phyloP scores from a whole-genome alignment of 75 land plant genomes.

The Larix kaempferi region DNA sequence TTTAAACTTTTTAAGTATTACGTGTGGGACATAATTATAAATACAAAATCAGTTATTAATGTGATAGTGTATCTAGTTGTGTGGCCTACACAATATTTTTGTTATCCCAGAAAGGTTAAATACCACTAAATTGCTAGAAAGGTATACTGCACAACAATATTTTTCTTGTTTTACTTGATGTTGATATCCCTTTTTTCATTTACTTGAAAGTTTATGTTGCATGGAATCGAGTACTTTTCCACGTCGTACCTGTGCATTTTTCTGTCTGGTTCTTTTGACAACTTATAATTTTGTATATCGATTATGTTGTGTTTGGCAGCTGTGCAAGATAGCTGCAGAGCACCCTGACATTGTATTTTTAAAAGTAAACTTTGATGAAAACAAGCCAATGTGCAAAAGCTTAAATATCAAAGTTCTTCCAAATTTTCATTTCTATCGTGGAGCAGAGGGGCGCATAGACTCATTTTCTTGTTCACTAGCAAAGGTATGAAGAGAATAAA shows the following conservation, averaged over 20 bases:
- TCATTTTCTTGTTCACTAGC: constrained; percentile 89
- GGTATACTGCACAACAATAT: neutral
- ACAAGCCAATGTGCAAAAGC: constrained; percentile 94
- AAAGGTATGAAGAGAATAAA: constrained; percentile 43
- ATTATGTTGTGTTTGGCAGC: constrained; percentile 27
- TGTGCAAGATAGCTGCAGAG: constrained; percentile 76
- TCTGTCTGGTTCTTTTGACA: neutral
- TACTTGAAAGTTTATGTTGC: neutral
- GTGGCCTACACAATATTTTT: too few species aligned
- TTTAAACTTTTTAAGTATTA: too few species aligned
- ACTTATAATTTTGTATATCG: neutral
- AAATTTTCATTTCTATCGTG: constrained; percentile 92
- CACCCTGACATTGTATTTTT: constrained; percentile 67
- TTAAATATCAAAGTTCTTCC: constrained; percentile 89
- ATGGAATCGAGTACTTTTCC: neutral
- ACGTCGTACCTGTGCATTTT: neutral
- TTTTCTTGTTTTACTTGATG: neutral
- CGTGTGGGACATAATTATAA: too few species aligned
- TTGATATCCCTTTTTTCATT: neutral
- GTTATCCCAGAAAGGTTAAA: neutral
- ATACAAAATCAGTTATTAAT: too few species aligned
- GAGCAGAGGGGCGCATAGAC: constrained; percentile 86
- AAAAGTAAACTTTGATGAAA: constrained; percentile 95
- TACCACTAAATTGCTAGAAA: neutral
- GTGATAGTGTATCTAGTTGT: too few species aligned